A percentile compares a stretch with the other conserved stretches of the same genome.
These are phyloP conservation scores for Blastocladiella emersonii DNA, from an alignment of 371 early-diverging fungal genomes.

Conservation along the genomic window DNA sequence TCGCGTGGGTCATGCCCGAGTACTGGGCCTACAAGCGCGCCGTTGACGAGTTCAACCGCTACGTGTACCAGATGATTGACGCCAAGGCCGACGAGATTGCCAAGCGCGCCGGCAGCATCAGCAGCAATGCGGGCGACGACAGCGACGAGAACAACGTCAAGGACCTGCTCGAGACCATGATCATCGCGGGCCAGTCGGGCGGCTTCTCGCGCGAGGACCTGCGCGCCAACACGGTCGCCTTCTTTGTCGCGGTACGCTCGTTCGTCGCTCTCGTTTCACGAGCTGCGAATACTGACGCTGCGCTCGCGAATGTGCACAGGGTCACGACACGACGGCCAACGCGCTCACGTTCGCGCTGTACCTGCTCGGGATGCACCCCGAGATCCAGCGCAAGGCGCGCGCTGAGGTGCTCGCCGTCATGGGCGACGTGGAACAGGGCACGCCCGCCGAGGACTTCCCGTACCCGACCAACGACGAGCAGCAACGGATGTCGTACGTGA, in stretches of 20 bases:
- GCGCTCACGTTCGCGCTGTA: neutral
- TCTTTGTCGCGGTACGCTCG: neutral
- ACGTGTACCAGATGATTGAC: neutral
- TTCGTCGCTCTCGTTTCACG: neutral
- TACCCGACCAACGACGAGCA: neutral
- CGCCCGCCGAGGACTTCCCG: neutral
- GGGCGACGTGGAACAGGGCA: neutral
- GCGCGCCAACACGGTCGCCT: neutral
- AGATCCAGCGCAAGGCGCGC: neutral
- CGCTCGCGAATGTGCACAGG: neutral
- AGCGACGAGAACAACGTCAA: neutral
- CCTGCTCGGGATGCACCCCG: conserved; percentile 4
- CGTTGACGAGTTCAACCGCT: neutral
- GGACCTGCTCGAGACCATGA: conserved; percentile 1
- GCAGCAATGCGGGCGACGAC: too few relatives aligned
- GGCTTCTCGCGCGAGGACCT: neutral
- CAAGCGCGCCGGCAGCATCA: neutral
- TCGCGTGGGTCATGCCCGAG: too few relatives aligned
- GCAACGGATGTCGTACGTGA: neutral
- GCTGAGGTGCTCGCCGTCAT: neutral
- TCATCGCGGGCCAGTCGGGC: neutral
- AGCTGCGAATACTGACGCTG: neutral
- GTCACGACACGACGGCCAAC: conserved; percentile 1
- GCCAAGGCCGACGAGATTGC: neutral
- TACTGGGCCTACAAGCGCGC: too few relatives aligned